These are phyloP conservation scores for Spirogloea muscicola DNA, from an alignment of 139 green algal genomes.

Conservation along the genomic window DNA sequence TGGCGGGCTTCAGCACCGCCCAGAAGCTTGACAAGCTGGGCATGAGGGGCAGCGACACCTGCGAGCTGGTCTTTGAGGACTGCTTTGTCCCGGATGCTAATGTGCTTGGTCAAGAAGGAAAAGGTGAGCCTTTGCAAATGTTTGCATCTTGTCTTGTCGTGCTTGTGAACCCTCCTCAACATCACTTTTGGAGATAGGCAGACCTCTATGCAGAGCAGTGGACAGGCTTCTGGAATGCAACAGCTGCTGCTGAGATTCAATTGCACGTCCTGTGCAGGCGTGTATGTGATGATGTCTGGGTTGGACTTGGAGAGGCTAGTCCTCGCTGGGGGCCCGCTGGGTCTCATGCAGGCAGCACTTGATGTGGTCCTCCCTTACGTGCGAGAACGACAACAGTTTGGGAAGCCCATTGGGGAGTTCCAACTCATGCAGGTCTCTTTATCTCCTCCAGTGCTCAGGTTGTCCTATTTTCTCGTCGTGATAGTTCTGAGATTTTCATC, in stretches of 20 bases:
- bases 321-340: conserved; percentile 77
- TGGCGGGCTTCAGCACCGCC: conserved; percentile 67
- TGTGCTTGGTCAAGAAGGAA: conserved; percentile 70
- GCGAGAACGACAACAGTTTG: conserved; percentile 80
- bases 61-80: conserved; percentile 91
- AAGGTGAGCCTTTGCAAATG: no score
- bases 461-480: no score
- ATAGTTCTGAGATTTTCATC: neutral
- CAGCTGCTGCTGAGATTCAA: no score
- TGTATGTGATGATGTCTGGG: conserved; percentile 82
- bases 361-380: conserved; percentile 81
- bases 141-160: no score
- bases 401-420: conserved; percentile 78
- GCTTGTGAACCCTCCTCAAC: no score
- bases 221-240: no score
- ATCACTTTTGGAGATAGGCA: no score
- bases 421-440: conserved; percentile 66
- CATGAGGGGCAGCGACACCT: conserved; percentile 88
- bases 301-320: conserved; percentile 90
- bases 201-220: no score
- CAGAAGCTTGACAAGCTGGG: conserved; percentile 97
- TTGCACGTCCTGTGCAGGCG: no score
- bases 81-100: conserved; percentile 81
- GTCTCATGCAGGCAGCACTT: conserved; percentile 75
- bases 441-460: no score